Percentiles rank a stretch among this genome's conserved stretches.
phyloP scores from a whole-genome alignment of 2,329 filamentous ascomycete genomes.

The Aspergillus sergii region DNA sequence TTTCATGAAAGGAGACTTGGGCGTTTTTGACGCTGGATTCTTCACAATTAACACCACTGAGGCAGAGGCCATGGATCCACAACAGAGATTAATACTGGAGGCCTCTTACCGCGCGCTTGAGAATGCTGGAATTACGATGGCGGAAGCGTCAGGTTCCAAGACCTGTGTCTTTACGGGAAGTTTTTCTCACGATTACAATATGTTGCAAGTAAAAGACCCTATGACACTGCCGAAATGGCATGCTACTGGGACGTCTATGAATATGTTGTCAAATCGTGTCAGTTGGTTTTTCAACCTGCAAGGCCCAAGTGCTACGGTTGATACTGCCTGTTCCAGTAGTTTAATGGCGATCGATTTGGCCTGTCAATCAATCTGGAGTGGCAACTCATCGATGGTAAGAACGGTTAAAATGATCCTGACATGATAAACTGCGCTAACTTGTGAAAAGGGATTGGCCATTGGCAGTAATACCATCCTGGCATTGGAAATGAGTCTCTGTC shows the following conservation, averaged over 20 bases:
- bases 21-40: conserved; percentile 35
- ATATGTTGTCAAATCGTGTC: conserved; percentile 36
- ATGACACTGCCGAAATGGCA: conserved; percentile 17
- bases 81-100: conserved; percentile 35
- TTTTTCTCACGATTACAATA: conserved; percentile 34
- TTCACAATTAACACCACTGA: conserved; percentile 31
- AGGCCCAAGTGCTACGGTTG: conserved; percentile 32
- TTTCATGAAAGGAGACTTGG: conserved; percentile 27
- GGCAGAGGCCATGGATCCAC: conserved; percentile 34
- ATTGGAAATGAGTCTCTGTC: conserved; percentile 12
- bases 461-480: conserved; percentile 22
- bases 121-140: conserved; percentile 29
- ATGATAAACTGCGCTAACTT: neutral
- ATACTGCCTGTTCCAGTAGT: conserved; percentile 32
- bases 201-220: conserved; percentile 24
- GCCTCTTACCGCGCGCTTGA: conserved; percentile 31
- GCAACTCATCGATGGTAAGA: conserved; percentile 20
- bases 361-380: conserved; percentile 22
- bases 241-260: conserved; percentile 28
- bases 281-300: conserved; percentile 30
- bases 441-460: conserved; percentile 4
- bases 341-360: conserved; percentile 28
- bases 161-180: conserved; percentile 38
- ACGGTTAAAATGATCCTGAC: neutral
- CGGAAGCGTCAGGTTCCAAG: conserved; percentile 31